Evolutionary conservation across 176 grass and related monocot genomes (phyloP), one percentile per base, ranked within the genome.

Genomic region (Aegilops tauschii): DNA sequence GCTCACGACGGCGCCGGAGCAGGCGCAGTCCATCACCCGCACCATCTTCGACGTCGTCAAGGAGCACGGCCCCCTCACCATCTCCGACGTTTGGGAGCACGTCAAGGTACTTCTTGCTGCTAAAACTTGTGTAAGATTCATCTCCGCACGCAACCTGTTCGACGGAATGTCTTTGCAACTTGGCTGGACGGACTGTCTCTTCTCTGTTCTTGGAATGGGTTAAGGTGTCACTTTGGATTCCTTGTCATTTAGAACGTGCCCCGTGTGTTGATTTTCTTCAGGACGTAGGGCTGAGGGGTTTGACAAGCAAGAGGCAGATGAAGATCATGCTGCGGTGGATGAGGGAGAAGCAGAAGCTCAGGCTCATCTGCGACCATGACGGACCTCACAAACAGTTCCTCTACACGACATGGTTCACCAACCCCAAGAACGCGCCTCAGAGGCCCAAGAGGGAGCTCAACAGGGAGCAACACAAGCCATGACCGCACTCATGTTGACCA

Each of bases 391-490:
- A 94, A 85, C 92, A 96, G 20, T 99, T 99, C 61, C 92, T 99
- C 50, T 99, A 99, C 65, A 93, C 94, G 16, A 99, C 97, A 39
- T 99, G 97, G 97, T 99, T 99, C 64, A 99, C 97, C 45, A 99
- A 92, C 29, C 94, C 97, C 65, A 96, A 80, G 76, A 94, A 86
- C 56, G 85, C 87, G 85, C 94, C 92, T 9, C 77, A 27, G 37
- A 88, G 81, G 78, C 78, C 85, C 31, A 88, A 77, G 78, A 21
- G 52, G 2, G 54, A 59, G 40, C 56, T 76, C 77, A 54, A 2
- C 8, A 12, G 65, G 9, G 65, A 70, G 37, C 18, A 27, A 45
- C 65, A 65, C 34, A 90, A 80, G 27, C 79, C 58, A 12, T 36
- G 67, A 80, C 3, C 44, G 13, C 8, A 0, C 30, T 76, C 73